Conservation (phyloP, 345 rosid species). For the Noccaea bulbosa region DNA sequence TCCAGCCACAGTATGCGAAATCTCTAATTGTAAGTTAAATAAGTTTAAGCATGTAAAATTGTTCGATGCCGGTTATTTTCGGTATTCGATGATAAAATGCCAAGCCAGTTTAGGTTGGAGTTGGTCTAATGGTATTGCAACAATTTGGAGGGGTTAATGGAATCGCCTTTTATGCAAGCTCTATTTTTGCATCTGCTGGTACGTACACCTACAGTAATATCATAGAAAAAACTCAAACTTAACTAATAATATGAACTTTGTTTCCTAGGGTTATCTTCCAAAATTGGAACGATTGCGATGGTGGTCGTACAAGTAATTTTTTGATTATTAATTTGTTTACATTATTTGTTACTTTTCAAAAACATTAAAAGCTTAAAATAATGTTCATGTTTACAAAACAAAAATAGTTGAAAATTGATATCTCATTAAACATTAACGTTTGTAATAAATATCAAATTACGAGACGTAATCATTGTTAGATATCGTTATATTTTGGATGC, state of each 20-base stretch:
- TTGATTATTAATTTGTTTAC: not conserved
- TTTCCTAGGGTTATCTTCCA: conserved; percentile 67
- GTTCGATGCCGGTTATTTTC: not conserved
- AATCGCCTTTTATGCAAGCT: conserved; percentile 57
- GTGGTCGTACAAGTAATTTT: conserved; percentile 69
- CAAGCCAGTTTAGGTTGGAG: conserved; percentile 51
- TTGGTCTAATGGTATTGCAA: conserved; percentile 81
- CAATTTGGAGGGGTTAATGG: conserved; percentile 80
- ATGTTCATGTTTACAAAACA: no score
- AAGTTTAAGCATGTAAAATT: not conserved
- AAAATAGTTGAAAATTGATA: no score
- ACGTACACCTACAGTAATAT: not conserved
- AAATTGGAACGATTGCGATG: conserved; percentile 71
- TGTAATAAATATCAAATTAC: no score
- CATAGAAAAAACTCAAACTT: not conserved
- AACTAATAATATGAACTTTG: not conserved
- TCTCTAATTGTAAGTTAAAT: conserved; percentile 48
- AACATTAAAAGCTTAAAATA: not conserved
- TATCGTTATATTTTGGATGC: no score
- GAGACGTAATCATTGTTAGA: no score
- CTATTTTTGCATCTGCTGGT: conserved; percentile 59
- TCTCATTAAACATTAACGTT: no score
- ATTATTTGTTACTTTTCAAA: not conserved
- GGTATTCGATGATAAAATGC: conserved; percentile 19
- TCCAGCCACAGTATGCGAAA: conserved; percentile 43